These are phyloP conservation scores for Podaxis carcinomalis DNA, from an alignment of 768 basidiomycete genomes.

Conservation along the genomic window DNA sequence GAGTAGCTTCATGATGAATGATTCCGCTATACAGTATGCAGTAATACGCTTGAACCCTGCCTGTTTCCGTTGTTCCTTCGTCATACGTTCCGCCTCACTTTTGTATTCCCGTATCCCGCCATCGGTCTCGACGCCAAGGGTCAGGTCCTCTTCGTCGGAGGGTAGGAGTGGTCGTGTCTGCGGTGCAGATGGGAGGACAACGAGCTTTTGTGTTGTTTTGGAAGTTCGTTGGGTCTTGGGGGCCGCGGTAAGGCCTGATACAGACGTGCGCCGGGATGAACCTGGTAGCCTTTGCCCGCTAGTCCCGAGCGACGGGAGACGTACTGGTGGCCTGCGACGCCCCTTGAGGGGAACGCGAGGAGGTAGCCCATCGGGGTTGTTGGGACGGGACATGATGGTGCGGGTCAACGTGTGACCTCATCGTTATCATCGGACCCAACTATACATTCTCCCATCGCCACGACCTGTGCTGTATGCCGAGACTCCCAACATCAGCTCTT, in stretches of 20 bases:
- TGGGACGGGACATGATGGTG: background rate
- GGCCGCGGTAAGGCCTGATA: constrained; percentile 8
- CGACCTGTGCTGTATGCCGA: background rate
- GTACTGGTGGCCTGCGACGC: constrained; percentile 5
- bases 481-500: background rate
- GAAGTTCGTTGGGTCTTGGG: constrained; percentile 73
- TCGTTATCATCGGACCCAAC: background rate
- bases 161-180: constrained; percentile 67
- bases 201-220: constrained; percentile 89
- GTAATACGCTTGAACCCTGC: constrained; percentile 81
- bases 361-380: background rate
- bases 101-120: constrained; percentile 73
- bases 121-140: constrained; percentile 24
- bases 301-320: background rate
- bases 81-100: constrained; percentile 86
- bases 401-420: background rate
- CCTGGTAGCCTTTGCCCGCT: constrained; percentile 4
- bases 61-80: constrained; percentile 75
- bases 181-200: constrained; percentile 84
- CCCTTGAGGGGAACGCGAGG: background rate
- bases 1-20: constrained; percentile 78
- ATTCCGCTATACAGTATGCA: constrained; percentile 86
- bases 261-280: constrained; percentile 2
- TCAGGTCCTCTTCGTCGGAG: constrained; percentile 9
- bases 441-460: no score